Conservation (phyloP, 23 red algal genomes). For the Gracilaria domingensis region DNA sequence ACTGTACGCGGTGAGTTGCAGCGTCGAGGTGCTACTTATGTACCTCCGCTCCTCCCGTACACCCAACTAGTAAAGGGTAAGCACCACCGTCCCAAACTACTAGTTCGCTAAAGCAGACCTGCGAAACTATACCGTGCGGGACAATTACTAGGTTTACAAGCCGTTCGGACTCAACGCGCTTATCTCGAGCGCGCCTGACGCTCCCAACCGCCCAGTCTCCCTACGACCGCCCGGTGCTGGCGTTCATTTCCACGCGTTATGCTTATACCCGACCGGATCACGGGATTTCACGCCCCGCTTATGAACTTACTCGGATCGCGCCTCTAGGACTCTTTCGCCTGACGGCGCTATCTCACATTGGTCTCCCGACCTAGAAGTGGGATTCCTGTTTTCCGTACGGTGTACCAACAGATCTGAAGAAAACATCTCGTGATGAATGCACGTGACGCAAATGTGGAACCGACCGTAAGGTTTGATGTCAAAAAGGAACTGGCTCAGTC, state of each 20-base stretch:
- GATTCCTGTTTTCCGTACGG: slow-evolving; percentile 7
- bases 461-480: background rate
- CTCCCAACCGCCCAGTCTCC: background rate
- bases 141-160: slow-evolving; percentile 5
- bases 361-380: slow-evolving; percentile 9
- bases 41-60: background rate
- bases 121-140: background rate
- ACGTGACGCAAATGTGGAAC: slow-evolving; percentile 1
- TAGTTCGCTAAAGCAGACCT: slow-evolving; percentile 14
- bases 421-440: background rate
- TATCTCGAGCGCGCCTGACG: background rate
- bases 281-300: background rate
- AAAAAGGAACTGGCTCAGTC: no score
- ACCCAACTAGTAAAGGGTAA: background rate
- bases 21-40: background rate
- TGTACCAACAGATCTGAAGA: background rate
- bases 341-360: background rate
- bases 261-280: background rate
- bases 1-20: no score
- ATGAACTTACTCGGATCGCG: background rate
- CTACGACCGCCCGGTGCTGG: slow-evolving; percentile 13
- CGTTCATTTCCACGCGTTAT: background rate
- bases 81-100: background rate
- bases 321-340: background rate
- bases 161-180: slow-evolving; percentile 5